Percentiles rank a stretch among this genome's conserved stretches.
Evolutionary conservation across 768 basidiomycete genomes (phyloP).

Genomic region (Russula sp.): DNA sequence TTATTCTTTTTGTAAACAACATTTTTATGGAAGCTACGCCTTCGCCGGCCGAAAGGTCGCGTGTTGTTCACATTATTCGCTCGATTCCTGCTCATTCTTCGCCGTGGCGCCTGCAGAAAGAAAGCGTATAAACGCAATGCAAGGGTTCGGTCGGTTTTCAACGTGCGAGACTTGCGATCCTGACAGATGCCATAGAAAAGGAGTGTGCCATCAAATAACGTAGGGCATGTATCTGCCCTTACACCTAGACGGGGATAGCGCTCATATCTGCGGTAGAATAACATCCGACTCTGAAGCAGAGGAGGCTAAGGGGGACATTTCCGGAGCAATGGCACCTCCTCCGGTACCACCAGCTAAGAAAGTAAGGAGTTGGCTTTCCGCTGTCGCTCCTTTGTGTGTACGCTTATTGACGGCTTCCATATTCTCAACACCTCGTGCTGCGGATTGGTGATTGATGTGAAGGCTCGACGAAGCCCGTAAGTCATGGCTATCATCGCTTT

Average conservation of each 20-base stretch:
- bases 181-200: constrained; percentile 4
- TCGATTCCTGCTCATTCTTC: background rate
- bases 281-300: constrained; percentile 13
- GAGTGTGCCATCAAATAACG: constrained; percentile 4
- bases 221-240: constrained; percentile 6
- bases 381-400: background rate
- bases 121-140: constrained; percentile 11
- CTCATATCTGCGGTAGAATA: background rate
- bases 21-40: constrained; percentile 13
- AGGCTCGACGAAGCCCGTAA: constrained; percentile 12
- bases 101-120: background rate
- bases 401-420: background rate
- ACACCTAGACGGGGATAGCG: background rate
- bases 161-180: background rate
- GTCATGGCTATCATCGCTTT: background rate
- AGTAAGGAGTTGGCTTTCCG: constrained; percentile 1
- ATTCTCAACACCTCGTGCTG: background rate
- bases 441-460: background rate
- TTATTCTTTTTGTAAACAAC: constrained; percentile 13
- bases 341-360: constrained; percentile 16
- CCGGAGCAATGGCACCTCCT: constrained; percentile 10
- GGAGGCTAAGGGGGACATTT: background rate
- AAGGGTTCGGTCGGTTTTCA: constrained; percentile 11
- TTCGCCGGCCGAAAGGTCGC: constrained; percentile 20
- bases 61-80: background rate